Evolutionary conservation across 2,329 filamentous ascomycete genomes (phyloP).

Genomic region (Nothopassalora personata): DNA sequence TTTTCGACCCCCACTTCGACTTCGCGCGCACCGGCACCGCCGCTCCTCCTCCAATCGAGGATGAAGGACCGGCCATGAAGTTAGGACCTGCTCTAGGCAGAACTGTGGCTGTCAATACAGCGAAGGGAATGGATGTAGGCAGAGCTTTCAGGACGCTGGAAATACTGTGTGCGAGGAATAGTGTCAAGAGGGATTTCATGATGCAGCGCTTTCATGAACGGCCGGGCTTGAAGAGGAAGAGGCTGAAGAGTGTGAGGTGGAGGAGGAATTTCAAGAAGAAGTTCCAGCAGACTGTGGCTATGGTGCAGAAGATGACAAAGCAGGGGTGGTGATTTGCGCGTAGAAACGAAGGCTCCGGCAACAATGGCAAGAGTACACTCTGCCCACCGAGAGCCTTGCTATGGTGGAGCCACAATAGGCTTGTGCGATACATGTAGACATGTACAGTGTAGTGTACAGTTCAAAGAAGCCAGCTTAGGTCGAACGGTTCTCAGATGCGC

Average conservation of each 20-base stretch:
- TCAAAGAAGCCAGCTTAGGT: too few species aligned
- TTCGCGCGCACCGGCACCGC: neutral
- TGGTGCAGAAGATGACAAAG: conserved; percentile 64
- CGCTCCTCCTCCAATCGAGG: conserved; percentile 2
- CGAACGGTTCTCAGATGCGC: too few species aligned
- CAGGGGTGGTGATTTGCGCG: conserved; percentile 65
- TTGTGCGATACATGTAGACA: too few species aligned
- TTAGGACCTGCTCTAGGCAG: conserved; percentile 39
- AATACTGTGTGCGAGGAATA: conserved; percentile 49
- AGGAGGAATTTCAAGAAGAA: conserved; percentile 61
- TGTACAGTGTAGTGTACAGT: too few species aligned
- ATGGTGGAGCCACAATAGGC: too few species aligned
- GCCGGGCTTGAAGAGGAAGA: conserved; percentile 70
- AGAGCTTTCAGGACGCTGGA: conserved; percentile 45
- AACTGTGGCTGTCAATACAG: conserved; percentile 34
- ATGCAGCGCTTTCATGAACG: conserved; percentile 69
- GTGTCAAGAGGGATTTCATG: conserved; percentile 51
- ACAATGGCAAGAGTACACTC: too few species aligned
- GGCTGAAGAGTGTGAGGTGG: conserved; percentile 65
- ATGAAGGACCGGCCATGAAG: conserved; percentile 22
- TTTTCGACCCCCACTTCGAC: neutral
- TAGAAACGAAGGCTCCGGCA: too few species aligned
- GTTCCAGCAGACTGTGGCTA: conserved; percentile 58
- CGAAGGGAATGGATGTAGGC: conserved; percentile 42
- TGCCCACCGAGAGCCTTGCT: too few species aligned